Evolutionary conservation across 2,329 filamentous ascomycete species (phyloP), one percentile per base, ranked within the genome.

Genomic region (Pleoardoris graminearum): DNA sequence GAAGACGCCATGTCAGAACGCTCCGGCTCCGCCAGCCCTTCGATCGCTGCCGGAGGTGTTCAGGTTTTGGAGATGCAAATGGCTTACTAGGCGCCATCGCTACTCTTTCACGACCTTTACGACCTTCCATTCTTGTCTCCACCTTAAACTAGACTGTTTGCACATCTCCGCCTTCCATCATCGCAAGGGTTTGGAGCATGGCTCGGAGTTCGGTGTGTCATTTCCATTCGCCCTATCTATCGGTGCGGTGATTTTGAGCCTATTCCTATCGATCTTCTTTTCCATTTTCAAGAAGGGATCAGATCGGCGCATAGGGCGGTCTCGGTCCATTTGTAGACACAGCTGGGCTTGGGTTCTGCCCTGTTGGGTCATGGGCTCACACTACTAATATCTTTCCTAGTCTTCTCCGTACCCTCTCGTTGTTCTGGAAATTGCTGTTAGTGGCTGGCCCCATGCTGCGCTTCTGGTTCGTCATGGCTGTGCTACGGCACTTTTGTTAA

Each of bases 1-100:
- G 91, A 97, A 71, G 93, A 97, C 72, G 89, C 92, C 48, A 72
- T 82, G 65, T 76, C 79, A 39, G 74, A 77, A 14, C 75, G 76
- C 50, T 75, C 75, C 19, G 73, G 74, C 52, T 75, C 73, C 51
- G 67, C 71, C 22, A 72, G 73, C 46, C 74, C 74, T 23, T 72
- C 73, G 29, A 70, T 77, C 65, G 67, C 75, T 51, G 59, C 74
- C 36, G 71, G 74, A 36, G 69, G 67, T 44, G 71, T 77, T 4
- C 72, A 72, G 42, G 71, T 73, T 11, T 64, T 76, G 12, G 74
- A 75, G 56, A 75, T 76, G 74, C 74, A 76, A 52, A 69, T 75
- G 62, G 74, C 74, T 44, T 76, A 75, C 59, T 76, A 72, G 54
- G 23, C 36, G 10, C 53, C 41, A 33, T 30, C 21, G 36, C 46